These are phyloP conservation scores for Dictyostelium capitatum DNA, from an alignment of 78 protist species.

Conservation along the genomic window DNA sequence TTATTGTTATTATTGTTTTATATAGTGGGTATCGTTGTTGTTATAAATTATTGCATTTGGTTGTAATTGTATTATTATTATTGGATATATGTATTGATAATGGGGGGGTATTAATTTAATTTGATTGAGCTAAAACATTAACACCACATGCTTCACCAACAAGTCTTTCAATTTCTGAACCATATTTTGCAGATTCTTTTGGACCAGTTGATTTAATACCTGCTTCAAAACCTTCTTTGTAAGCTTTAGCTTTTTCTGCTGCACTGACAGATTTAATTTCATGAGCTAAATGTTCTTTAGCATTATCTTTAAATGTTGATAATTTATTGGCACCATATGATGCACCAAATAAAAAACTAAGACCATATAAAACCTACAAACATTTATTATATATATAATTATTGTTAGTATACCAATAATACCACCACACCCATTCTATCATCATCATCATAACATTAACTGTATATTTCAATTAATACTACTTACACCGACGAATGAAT, in stretches of 20 bases:
- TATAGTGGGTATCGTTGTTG: neutral
- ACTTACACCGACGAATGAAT: slow-evolving; percentile 58
- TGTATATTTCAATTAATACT: too few relatives aligned
- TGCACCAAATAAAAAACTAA: slow-evolving; percentile 5
- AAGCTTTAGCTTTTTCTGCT: slow-evolving; percentile 15
- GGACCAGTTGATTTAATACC: slow-evolving; percentile 2
- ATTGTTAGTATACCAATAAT: neutral
- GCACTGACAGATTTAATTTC: slow-evolving; percentile 1
- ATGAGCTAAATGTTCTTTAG: neutral
- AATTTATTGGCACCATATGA: slow-evolving; percentile 6
- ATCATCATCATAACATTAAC: too few relatives aligned
- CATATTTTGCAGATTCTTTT: neutral
- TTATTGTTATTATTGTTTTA: too few relatives aligned
- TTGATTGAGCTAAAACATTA: neutral
- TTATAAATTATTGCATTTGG: neutral
- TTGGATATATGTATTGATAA: neutral
- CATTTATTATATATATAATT: neutral
- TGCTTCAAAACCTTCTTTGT: slow-evolving; percentile 37
- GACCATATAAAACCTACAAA: slow-evolving; percentile 9
- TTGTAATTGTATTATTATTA: neutral
- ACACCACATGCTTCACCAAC: slow-evolving; percentile 2
- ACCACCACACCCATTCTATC: too few relatives aligned
- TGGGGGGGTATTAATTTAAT: too few relatives aligned
- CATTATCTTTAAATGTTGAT: neutral
- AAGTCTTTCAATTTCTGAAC: slow-evolving; percentile 14